phyloP scores from a whole-genome alignment of 1,284 basidiomycete genomes.

The Meira miltonrushii region DNA sequence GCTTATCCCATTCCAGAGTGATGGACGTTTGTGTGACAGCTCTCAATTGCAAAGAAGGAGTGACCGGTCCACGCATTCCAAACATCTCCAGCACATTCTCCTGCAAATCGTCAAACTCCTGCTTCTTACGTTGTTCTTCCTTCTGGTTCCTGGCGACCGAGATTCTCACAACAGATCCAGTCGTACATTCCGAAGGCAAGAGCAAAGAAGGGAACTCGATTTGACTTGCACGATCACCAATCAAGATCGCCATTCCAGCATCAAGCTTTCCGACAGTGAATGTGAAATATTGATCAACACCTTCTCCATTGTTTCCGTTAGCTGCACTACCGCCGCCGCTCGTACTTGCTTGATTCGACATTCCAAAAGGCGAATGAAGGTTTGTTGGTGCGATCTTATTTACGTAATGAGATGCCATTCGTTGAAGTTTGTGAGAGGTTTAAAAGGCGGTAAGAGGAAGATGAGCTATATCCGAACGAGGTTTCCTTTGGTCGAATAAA shows the following conservation, averaged over 20 bases:
- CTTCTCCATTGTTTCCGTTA: not conserved
- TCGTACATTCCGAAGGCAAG: slow-evolving; percentile 41
- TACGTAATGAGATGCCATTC: slow-evolving; percentile 24
- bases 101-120: slow-evolving; percentile 46
- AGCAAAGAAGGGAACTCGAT: slow-evolving; percentile 52
- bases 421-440: too few species aligned
- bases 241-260: slow-evolving; percentile 51
- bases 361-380: slow-evolving; percentile 12
- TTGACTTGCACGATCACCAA: slow-evolving; percentile 49
- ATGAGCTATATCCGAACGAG: not conserved
- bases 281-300: slow-evolving; percentile 21
- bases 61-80: slow-evolving; percentile 36
- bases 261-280: slow-evolving; percentile 52
- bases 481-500: too few species aligned
- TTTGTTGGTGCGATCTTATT: slow-evolving; percentile 36
- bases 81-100: slow-evolving; percentile 47
- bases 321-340: not conserved
- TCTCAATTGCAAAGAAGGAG: slow-evolving; percentile 38
- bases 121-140: slow-evolving; percentile 37
- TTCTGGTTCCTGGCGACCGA: slow-evolving; percentile 43
- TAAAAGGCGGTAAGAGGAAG: too few species aligned
- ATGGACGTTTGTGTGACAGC: slow-evolving; percentile 50
- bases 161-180: slow-evolving; percentile 50
- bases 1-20: slow-evolving; percentile 48
- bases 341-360: slow-evolving; percentile 4